Evolutionary conservation across 768 basidiomycete species (phyloP).

Genomic region (Mycena alexandri): DNA sequence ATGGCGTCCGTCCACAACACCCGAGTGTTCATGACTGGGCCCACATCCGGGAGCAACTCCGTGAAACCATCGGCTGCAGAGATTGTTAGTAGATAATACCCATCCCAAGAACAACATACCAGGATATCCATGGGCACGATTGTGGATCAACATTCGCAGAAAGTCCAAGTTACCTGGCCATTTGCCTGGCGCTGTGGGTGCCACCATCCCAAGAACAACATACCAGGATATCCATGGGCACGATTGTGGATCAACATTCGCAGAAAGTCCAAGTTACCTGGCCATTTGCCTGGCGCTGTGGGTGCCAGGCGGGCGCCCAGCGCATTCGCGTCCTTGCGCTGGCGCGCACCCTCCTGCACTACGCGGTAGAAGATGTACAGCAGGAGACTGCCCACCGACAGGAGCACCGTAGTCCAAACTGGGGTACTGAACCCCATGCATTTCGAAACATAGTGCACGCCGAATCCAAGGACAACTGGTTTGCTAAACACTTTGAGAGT

Average conservation of each 20-base stretch:
- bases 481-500: conserved; percentile 15
- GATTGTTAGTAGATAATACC: too few species aligned
- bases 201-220: too few species aligned
- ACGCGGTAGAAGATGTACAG: conserved; percentile 24
- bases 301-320: conserved; percentile 46
- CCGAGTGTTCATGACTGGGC: conserved; percentile 36
- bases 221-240: conserved; percentile 50
- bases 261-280: conserved; percentile 48
- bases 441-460: conserved; percentile 14
- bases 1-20: conserved; percentile 40
- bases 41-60: conserved; percentile 14
- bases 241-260: conserved; percentile 39
- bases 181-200: conserved; percentile 34
- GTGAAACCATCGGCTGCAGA: conserved; percentile 23
- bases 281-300: conserved; percentile 28
- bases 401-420: conserved; percentile 12
- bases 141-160: conserved; percentile 33
- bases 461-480: conserved; percentile 22
- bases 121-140: conserved; percentile 48
- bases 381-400: conserved; percentile 25
- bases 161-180: conserved; percentile 44
- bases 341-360: neutral
- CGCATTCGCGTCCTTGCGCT: conserved; percentile 29
- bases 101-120: too few species aligned
- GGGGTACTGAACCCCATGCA: neutral